Base-by-base conservation (phyloP, 2,329 filamentous ascomycete species). In the Acarospora socialis region DNA sequence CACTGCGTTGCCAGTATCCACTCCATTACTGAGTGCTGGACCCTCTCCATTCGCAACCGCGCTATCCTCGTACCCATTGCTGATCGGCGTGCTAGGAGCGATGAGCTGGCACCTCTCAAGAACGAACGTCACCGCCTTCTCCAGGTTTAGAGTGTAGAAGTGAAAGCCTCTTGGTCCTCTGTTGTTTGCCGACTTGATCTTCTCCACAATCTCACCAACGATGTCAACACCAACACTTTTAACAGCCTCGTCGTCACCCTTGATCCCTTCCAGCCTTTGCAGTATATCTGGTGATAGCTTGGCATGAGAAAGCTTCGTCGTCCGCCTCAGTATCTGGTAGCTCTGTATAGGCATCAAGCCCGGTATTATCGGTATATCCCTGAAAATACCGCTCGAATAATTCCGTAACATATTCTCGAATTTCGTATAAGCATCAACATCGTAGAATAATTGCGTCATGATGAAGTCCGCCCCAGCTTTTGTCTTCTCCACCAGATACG, bases 391-490 rank as follows among this genome's bases (percentile, higher is more conserved):
- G 48, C 81, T 92, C 28, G 81, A 73, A 48, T 98, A 83, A 32
- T 77, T 70, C 38, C 84, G 66, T 43, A 98, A 55, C 30, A 66
- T 70, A 42, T 62, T 68, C 59, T 95, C 87, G 49, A 92, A 95
- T 20, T 63, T 63, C 34, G 76, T 69, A 51, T 92, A 98, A 12
- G 81, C 81, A 3, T 80, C 66, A 15, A 84, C 69, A 50, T 95
- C 84, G 55, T 93, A 98, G 57, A 94, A 95, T 6, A 98, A 67
- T 55, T 98, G 90, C 1, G 90, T 95, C 82, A 98, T 93, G 56
- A 98, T 80, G 51, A 98, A 98, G 57, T 95, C 86, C 30, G 86
- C 90, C 1, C 90, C 90, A 3, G 90, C 90, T 45, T 77, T 66
- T 1, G 78, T 79, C 66, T 98, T 98, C 44, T 93, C 84, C 7